Evolutionary conservation across 1,284 basidiomycete species (phyloP).

Genomic region (Pholiota adiposa): DNA sequence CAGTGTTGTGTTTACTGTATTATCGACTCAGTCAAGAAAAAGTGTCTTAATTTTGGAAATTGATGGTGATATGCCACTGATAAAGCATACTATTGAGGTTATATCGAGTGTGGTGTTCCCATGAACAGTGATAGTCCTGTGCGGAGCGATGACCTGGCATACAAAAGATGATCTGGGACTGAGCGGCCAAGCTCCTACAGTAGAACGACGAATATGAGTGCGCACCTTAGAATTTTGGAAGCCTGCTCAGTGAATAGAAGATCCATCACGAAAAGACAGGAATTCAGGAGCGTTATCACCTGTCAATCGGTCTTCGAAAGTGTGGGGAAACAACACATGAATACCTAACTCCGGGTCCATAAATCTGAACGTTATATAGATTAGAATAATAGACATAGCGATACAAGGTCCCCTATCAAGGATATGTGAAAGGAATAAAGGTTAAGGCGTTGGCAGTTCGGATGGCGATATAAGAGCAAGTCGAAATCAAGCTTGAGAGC

Average conservation of each 20-base stretch:
- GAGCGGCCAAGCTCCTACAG: not conserved
- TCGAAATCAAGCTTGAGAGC: slow-evolving; percentile 15
- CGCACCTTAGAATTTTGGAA: not conserved
- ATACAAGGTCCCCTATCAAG: slow-evolving; percentile 13
- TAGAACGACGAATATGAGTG: not conserved
- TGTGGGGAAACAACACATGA: too few relatives aligned
- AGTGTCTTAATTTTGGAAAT: not conserved
- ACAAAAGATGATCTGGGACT: not conserved
- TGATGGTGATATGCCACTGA: too few relatives aligned
- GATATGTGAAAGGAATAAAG: slow-evolving; percentile 2
- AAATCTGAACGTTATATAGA: not conserved
- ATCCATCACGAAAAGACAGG: too few relatives aligned
- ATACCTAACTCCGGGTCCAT: not conserved
- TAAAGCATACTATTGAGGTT: slow-evolving; percentile 3
- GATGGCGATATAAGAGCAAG: not conserved
- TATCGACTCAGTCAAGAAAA: not conserved
- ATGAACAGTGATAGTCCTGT: not conserved
- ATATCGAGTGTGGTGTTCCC: slow-evolving; percentile 1
- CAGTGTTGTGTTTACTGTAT: not conserved
- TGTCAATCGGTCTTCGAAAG: too few relatives aligned
- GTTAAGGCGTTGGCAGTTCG: not conserved
- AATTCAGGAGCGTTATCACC: too few relatives aligned
- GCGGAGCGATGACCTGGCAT: not conserved
- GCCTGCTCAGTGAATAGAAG: too few relatives aligned
- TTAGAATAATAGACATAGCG: slow-evolving; percentile 3